Evolutionary conservation across 225 moss, liverwort and hornwort species (phyloP).

Genomic region (Bryum argenteum): DNA sequence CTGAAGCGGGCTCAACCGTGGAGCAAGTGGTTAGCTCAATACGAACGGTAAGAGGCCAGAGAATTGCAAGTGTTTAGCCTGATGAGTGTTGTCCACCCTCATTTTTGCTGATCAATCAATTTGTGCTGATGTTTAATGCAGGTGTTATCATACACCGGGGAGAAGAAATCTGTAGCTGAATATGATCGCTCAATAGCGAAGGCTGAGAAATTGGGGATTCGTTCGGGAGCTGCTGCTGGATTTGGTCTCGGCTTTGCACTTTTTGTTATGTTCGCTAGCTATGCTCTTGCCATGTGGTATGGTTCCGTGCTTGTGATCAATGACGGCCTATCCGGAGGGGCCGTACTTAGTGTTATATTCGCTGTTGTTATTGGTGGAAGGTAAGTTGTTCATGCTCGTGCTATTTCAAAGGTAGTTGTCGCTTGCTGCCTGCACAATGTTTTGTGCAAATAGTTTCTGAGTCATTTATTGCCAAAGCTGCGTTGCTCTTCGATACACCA

Average conservation of each 20-base stretch:
- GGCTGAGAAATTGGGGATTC: slow-evolving; percentile 71
- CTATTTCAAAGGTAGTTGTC: slow-evolving; percentile 9
- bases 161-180: slow-evolving; percentile 71
- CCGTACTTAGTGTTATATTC: slow-evolving; percentile 71
- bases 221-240: slow-evolving; percentile 52
- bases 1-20: slow-evolving; percentile 76
- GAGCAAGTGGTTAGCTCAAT: slow-evolving; percentile 90
- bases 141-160: slow-evolving; percentile 84
- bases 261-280: slow-evolving; percentile 59
- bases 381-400: slow-evolving; percentile 54
- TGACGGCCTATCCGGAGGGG: slow-evolving; percentile 59
- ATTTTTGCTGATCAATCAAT: background rate
- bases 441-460: background rate
- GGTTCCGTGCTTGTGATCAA: slow-evolving; percentile 71
- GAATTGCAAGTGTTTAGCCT: background rate
- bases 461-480: background rate
- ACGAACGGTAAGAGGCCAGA: slow-evolving; percentile 67
- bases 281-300: slow-evolving; percentile 83
- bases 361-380: slow-evolving; percentile 73
- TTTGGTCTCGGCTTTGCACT: slow-evolving; percentile 64
- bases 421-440: background rate
- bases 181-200: slow-evolving; percentile 67
- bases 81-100: background rate
- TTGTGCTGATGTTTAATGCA: too few species aligned
- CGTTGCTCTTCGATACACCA: background rate